These are phyloP conservation scores for Angomonas desouzai DNA, from an alignment of 208 protist species.

Conservation along the genomic window DNA sequence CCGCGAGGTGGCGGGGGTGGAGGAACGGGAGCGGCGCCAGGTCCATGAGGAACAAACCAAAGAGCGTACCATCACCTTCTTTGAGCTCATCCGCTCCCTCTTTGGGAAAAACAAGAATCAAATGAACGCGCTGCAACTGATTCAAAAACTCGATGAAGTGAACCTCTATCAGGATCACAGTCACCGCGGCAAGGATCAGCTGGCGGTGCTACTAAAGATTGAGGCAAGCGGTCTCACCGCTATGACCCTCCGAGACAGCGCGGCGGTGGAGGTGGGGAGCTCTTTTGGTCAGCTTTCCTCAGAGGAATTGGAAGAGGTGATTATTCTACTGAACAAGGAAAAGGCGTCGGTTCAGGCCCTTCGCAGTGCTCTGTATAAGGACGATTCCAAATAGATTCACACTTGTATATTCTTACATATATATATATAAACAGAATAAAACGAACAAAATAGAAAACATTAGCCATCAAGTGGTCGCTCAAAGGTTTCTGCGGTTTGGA, in stretches of 20 bases:
- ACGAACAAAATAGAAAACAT: too few species aligned
- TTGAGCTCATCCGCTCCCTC: conserved; percentile 64
- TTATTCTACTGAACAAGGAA: conserved; percentile 27
- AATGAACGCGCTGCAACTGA: conserved; percentile 29
- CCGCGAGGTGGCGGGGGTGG: conserved; percentile 35
- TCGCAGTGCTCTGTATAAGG: conserved; percentile 7
- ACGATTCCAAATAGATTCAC: neutral
- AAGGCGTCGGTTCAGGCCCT: conserved; percentile 25
- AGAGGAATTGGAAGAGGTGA: conserved; percentile 28
- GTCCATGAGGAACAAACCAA: conserved; percentile 47
- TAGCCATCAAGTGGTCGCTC: too few species aligned
- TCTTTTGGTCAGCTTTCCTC: conserved; percentile 11
- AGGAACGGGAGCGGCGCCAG: conserved; percentile 33
- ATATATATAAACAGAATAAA: too few species aligned
- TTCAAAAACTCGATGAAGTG: conserved; percentile 43
- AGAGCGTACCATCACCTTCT: conserved; percentile 65
- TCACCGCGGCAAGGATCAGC: conserved; percentile 25
- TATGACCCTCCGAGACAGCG: conserved; percentile 24
- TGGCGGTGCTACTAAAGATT: conserved; percentile 40
- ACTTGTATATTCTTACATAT: neutral
- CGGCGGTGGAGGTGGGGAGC: neutral
- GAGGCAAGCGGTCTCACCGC: conserved; percentile 31
- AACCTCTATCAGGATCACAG: conserved; percentile 60
- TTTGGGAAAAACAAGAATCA: conserved; percentile 38
- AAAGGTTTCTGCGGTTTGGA: too few species aligned